These are phyloP conservation scores for Colletotrichum destructivum DNA, from an alignment of 2,329 filamentous ascomycete genomes.

Conservation along the genomic window DNA sequence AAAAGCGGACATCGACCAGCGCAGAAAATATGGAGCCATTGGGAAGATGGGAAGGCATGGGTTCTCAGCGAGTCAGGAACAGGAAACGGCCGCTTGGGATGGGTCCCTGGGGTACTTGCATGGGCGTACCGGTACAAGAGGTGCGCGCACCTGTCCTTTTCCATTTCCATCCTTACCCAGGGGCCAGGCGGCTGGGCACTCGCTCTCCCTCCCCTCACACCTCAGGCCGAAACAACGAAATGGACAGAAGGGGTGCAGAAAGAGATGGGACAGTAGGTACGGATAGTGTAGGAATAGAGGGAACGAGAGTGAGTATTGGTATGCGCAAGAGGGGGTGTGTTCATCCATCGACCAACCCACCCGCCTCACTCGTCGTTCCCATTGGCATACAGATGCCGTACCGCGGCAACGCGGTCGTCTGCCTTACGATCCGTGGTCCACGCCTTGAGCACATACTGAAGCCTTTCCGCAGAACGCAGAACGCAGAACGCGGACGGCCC, in stretches of 20 bases:
- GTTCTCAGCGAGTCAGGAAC: conserved; percentile 41
- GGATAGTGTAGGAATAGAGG: no score
- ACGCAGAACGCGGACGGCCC: neutral
- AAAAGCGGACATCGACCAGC: conserved; percentile 41
- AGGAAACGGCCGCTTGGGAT: conserved; percentile 41
- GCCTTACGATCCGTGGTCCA: neutral
- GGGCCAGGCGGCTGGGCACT: conserved; percentile 1
- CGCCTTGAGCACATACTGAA: neutral
- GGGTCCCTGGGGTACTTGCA: conserved; percentile 25
- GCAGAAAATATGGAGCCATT: conserved; percentile 27
- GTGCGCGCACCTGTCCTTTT: neutral
- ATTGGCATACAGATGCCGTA: neutral
- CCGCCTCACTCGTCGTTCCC: neutral
- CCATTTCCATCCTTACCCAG: conserved; percentile 4
- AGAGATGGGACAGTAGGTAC: neutral
- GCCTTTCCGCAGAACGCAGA: neutral
- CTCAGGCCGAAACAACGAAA: conserved; percentile 3
- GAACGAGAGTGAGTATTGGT: neutral
- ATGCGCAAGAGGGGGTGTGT: conserved; percentile 1
- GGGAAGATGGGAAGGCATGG: conserved; percentile 26
- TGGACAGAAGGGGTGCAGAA: neutral
- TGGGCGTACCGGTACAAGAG: conserved; percentile 39
- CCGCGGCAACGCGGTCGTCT: neutral
- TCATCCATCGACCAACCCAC: conserved; percentile 17
- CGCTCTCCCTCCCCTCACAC: neutral